Conservation (phyloP, 2,329 filamentous ascomycete genomes). For the Diaporthe caulivora region DNA sequence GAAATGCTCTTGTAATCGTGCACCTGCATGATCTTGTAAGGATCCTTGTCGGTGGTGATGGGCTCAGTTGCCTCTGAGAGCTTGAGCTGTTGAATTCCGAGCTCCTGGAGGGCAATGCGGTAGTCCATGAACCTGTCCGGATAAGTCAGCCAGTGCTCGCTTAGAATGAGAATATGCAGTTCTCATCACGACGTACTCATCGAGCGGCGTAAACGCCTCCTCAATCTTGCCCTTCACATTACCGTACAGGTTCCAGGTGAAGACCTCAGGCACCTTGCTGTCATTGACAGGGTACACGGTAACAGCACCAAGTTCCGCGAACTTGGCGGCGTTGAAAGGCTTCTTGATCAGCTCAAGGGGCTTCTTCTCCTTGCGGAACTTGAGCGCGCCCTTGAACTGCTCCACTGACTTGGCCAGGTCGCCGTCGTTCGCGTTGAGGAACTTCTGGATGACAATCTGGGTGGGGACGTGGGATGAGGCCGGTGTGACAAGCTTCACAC, state of each 20-base stretch:
- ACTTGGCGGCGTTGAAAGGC: constrained; percentile 77
- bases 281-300: constrained; percentile 73
- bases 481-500: constrained; percentile 73
- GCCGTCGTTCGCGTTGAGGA: constrained; percentile 88
- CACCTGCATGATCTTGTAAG: constrained; percentile 91
- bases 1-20: constrained; percentile 93
- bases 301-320: constrained; percentile 83
- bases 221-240: constrained; percentile 84
- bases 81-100: constrained; percentile 79
- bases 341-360: constrained; percentile 75
- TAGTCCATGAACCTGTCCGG: constrained; percentile 82
- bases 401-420: constrained; percentile 79
- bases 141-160: constrained; percentile 3
- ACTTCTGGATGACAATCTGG: constrained; percentile 90
- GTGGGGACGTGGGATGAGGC: constrained; percentile 73
- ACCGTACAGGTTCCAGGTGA: constrained; percentile 96
- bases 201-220: constrained; percentile 82
- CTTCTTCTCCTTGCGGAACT: constrained; percentile 84
- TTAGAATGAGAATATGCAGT: no score
- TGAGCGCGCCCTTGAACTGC: constrained; percentile 82
- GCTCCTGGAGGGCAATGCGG: constrained; percentile 83
- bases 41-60: constrained; percentile 82
- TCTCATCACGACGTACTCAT: constrained; percentile 71
- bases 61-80: constrained; percentile 76
- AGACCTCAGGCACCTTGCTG: constrained; percentile 63